These are phyloP conservation scores for Hypomyces perniciosus DNA, from an alignment of 2,329 filamentous ascomycete species.

Conservation along the genomic window DNA sequence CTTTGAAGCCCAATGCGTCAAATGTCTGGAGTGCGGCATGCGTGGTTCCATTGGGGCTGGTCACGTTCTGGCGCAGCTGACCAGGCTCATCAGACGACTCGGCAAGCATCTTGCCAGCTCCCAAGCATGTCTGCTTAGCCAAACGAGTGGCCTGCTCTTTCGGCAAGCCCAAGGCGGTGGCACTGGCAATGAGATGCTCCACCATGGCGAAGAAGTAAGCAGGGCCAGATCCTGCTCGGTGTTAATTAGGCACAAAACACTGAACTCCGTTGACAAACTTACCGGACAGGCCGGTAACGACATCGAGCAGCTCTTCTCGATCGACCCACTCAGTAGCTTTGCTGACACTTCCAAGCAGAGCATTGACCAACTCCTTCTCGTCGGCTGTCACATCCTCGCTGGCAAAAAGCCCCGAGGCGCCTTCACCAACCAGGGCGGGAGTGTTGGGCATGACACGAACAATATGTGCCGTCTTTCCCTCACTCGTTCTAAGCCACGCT, in stretches of 20 bases:
- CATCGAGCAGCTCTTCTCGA: conserved; percentile 43
- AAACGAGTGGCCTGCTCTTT: conserved; percentile 43
- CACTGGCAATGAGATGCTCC: conserved; percentile 43
- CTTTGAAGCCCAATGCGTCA: conserved; percentile 36
- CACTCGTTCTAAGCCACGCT: conserved; percentile 35
- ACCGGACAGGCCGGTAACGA: conserved; percentile 46
- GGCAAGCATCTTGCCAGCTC: conserved; percentile 46
- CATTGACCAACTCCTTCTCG: conserved; percentile 37
- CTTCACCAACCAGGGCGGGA: conserved; percentile 44
- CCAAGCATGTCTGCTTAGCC: conserved; percentile 45
- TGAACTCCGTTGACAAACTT: conserved; percentile 13
- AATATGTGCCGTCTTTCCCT: conserved; percentile 35
- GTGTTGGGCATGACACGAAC: conserved; percentile 51
- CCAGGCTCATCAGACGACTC: conserved; percentile 39
- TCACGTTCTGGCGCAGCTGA: conserved; percentile 46
- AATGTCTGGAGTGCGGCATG: conserved; percentile 45
- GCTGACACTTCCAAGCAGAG: conserved; percentile 40
- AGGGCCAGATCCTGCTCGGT: conserved; percentile 39
- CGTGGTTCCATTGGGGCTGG: conserved; percentile 47
- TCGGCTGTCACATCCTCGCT: conserved; percentile 34
- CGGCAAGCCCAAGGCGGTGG: conserved; percentile 37
- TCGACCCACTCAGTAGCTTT: conserved; percentile 45
- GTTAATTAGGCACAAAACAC: not conserved
- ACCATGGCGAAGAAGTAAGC: conserved; percentile 50
- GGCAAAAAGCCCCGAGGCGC: conserved; percentile 43